Evolutionary conservation across 352 stramenopile species (phyloP).

Genomic region (Phytophthora melonis): DNA sequence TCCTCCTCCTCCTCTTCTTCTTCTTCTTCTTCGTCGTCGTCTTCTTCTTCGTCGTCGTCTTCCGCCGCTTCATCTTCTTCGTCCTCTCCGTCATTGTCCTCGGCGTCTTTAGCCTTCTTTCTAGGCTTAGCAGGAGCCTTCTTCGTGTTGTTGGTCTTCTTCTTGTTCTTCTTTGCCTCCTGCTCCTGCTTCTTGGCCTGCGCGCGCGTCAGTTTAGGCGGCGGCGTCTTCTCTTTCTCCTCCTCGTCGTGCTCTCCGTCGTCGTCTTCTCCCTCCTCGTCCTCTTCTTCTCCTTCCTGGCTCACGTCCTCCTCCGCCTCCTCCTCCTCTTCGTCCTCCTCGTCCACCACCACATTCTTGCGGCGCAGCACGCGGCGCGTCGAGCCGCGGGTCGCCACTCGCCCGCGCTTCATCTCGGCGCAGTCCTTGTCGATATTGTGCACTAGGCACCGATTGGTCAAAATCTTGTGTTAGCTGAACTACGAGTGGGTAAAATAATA

Average conservation of each 20-base stretch:
- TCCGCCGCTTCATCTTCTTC: slow-evolving; percentile 56
- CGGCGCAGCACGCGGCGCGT: slow-evolving; percentile 67
- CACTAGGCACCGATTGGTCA: slow-evolving; percentile 12
- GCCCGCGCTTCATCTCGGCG: slow-evolving; percentile 67
- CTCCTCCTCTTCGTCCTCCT: slow-evolving; percentile 49
- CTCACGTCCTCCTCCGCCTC: slow-evolving; percentile 13
- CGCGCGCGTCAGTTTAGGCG: slow-evolving; percentile 45
- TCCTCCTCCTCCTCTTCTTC: slow-evolving; percentile 31
- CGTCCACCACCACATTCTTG: slow-evolving; percentile 81
- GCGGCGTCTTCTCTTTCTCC: slow-evolving; percentile 39
- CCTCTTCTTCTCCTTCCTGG: slow-evolving; percentile 41
- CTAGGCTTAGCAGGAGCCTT: slow-evolving; percentile 33
- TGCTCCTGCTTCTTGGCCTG: slow-evolving; percentile 45
- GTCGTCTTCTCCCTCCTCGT: slow-evolving; percentile 15
- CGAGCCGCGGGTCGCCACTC: slow-evolving; percentile 49
- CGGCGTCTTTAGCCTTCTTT: slow-evolving; percentile 41
- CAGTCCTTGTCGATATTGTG: background rate
- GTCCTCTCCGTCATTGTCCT: slow-evolving; percentile 39
- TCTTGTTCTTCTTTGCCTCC: slow-evolving; percentile 44
- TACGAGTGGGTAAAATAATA: background rate
- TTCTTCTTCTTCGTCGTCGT: slow-evolving; percentile 55
- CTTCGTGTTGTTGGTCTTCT: slow-evolving; percentile 48
- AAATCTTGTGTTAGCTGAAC: background rate
- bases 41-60: slow-evolving; percentile 51
- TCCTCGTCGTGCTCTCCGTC: slow-evolving; percentile 35